Evolutionary conservation across 441 rosid species (phyloP).

Genomic region (Raphanus hybrid): DNA sequence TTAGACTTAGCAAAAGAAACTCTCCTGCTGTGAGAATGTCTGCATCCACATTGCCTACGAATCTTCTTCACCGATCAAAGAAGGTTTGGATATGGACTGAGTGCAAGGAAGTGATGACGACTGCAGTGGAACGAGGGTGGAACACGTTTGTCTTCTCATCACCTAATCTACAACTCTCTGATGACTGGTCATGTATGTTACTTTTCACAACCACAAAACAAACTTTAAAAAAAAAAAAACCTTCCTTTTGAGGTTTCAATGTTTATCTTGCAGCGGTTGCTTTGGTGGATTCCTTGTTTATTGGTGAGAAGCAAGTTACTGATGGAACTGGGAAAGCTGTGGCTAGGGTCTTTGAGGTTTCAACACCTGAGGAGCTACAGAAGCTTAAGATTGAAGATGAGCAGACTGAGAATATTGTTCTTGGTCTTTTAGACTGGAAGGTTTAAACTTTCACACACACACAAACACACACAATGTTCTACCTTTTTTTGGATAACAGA

Average conservation of each 20-base stretch:
- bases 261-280: constrained; percentile 59
- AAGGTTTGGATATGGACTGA: constrained; percentile 86
- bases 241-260: constrained; percentile 16
- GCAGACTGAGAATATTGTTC: constrained; percentile 53
- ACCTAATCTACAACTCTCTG: constrained; percentile 51
- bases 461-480: neutral
- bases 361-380: constrained; percentile 65
- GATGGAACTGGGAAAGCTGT: constrained; percentile 51
- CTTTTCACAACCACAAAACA: constrained; percentile 22
- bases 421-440: constrained; percentile 83
- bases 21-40: constrained; percentile 22
- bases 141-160: constrained; percentile 69
- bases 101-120: constrained; percentile 74
- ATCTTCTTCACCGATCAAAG: constrained; percentile 52
- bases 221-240: no score
- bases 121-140: constrained; percentile 93
- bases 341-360: constrained; percentile 60
- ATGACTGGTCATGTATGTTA: constrained; percentile 72
- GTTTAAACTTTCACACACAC: constrained; percentile 42
- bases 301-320: constrained; percentile 52
- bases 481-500: constrained; percentile 5
- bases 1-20: constrained; percentile 18
- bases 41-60: constrained; percentile 31
- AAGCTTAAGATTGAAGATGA: constrained; percentile 58
- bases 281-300: constrained; percentile 63